Evolutionary conservation across 805 yeast species (phyloP), one percentile per base, ranked within the genome.

Genomic region (Teunomyces barrocoloradensis): DNA sequence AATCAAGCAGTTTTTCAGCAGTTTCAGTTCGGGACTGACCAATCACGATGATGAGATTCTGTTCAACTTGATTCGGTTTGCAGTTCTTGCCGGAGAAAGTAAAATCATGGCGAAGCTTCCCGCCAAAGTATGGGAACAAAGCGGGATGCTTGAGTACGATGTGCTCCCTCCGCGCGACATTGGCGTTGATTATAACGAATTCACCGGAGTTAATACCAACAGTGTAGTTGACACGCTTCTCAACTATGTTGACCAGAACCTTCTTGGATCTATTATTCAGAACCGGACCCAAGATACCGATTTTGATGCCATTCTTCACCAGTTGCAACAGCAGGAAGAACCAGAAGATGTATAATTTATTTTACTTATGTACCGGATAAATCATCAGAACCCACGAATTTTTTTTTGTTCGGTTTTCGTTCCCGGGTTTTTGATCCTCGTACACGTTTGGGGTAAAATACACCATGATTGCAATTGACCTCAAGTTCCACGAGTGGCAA

Each of bases 51-150:
- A 46, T 6, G 65, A 65, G n/a, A 69, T 85, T 0, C 90, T 92
- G 1, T 58, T 66, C 4, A 86, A 85, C 56, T 69, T 87, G 49
- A 55, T 86, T 10, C 73, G 96, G 47, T 85, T 85, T 63, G 84
- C 82, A 2, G 74, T 87, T 28, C 64, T 87, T 36, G 83, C 90
- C 0, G 87, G 86, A 13, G 94, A 86, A 61, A 81, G 80, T 20
- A 76, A 80, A 36, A 75, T 84, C 1, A 81, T 87, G 86, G 87
- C 88, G 1, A 78, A 79, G 53, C 71, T 86, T 20, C 95, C 95
- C 0, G 57, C 73, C 21, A 55, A 64, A 2, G 73, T 85, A 20
- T 87, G 89, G 87, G 75, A 77, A 1, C 60, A 77, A 21, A 74
- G 82, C 46, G 85, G 84, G 46, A 74, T 82, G 12, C 81, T 71